A percentile compares a stretch with the other conserved stretches of the same genome.
Evolutionary conservation across 352 stramenopile genomes (phyloP).

Genomic region (Globisporangium lucens): DNA sequence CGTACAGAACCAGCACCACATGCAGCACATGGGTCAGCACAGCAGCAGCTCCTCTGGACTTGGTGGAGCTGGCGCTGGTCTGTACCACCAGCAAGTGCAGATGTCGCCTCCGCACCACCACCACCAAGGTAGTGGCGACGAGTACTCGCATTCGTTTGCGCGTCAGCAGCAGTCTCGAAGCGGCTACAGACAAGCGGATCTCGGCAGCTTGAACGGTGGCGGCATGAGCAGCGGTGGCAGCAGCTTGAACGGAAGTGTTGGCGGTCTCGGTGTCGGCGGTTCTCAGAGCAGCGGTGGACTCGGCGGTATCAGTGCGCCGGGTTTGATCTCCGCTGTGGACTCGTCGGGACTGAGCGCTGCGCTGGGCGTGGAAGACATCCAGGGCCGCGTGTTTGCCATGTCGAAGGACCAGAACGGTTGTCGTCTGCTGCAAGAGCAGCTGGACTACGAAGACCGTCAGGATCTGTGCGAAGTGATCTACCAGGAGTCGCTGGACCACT

Average conservation of each 20-base stretch:
- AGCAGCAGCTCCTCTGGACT: neutral
- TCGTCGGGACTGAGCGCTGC: conserved; percentile 31
- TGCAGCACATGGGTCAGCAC: conserved; percentile 11
- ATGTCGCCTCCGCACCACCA: conserved; percentile 16
- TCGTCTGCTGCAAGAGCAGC: conserved; percentile 94
- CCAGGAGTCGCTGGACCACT: conserved; percentile 94
- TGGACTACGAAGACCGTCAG: conserved; percentile 92
- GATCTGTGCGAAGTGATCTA: conserved; percentile 94
- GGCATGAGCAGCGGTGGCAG: conserved; percentile 1
- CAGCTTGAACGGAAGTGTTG: conserved; percentile 5
- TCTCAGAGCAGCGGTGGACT: conserved; percentile 10
- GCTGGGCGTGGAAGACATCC: conserved; percentile 72
- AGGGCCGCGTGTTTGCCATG: conserved; percentile 78
- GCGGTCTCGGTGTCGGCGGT: conserved; percentile 4
- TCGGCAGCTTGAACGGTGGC: conserved; percentile 8
- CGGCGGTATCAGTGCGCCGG: conserved; percentile 5
- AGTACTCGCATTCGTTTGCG: conserved; percentile 13
- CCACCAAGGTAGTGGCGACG: conserved; percentile 9
- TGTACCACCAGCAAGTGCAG: conserved; percentile 12
- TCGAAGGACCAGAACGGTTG: conserved; percentile 98
- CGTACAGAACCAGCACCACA: conserved; percentile 34
- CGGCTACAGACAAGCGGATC: conserved; percentile 6
- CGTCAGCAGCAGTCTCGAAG: conserved; percentile 10
- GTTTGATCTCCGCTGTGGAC: conserved; percentile 8
- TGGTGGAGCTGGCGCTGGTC: neutral